Percentiles rank a stretch among this genome's conserved stretches.
Conservation (phyloP, 768 basidiomycete genomes). For the Mycena chlorophos region DNA sequence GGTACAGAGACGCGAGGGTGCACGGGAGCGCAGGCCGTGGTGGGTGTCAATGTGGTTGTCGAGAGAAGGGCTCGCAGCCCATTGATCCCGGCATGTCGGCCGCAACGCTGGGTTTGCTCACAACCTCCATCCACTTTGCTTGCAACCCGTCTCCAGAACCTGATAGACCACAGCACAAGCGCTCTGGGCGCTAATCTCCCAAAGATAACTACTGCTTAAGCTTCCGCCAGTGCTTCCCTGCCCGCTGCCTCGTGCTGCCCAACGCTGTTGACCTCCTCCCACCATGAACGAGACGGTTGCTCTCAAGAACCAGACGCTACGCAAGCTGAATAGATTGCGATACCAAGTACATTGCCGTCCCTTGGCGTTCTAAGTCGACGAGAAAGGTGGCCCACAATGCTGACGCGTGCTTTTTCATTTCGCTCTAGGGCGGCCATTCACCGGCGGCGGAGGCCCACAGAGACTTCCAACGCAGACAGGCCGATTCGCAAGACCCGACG, state of each 20-base stretch:
- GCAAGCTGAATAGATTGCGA: conserved; percentile 14
- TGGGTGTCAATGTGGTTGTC: too few species aligned
- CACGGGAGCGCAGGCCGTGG: too few species aligned
- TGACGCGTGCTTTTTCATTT: neutral
- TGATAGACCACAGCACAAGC: too few species aligned
- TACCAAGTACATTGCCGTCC: conserved; percentile 14
- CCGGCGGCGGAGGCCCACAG: conserved; percentile 15
- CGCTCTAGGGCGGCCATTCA: neutral
- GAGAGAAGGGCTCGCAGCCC: too few species aligned
- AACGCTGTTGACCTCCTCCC: neutral
- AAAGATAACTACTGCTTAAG: neutral
- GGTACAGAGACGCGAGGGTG: too few species aligned
- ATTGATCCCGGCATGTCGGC: too few species aligned
- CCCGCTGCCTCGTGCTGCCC: neutral
- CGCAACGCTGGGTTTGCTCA: too few species aligned
- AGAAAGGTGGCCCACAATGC: neutral
- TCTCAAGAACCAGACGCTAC: conserved; percentile 9
- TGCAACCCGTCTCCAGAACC: too few species aligned
- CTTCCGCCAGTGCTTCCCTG: neutral
- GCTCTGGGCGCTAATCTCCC: neutral
- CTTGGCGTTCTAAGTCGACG: neutral
- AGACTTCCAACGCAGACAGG: conserved; percentile 19
- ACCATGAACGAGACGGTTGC: conserved; percentile 14
- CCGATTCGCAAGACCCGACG: conserved; percentile 15
- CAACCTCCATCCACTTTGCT: too few species aligned